These are phyloP conservation scores for Tripterygium wilfordii DNA, from an alignment of 177 flowering plant species.

Conservation along the genomic window DNA sequence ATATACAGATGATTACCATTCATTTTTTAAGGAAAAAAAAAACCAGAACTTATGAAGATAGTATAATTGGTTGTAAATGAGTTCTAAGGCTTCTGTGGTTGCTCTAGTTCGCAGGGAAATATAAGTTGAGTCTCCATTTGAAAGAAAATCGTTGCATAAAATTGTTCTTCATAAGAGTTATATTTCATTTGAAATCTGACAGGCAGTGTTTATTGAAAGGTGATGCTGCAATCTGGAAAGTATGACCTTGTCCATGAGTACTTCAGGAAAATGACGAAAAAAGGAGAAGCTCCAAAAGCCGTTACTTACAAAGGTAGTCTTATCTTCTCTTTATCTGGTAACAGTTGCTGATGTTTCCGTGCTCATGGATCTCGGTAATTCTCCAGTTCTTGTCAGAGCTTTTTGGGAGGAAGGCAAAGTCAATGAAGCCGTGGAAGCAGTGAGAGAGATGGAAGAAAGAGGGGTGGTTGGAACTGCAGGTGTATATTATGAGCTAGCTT, in stretches of 20 bases:
- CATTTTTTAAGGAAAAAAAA: too few species aligned
- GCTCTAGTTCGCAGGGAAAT: background rate
- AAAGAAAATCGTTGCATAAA: background rate
- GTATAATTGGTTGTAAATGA: too few species aligned
- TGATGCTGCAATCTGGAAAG: constrained; percentile 85
- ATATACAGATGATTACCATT: too few species aligned
- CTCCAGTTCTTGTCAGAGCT: constrained; percentile 77
- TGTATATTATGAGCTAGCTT: constrained; percentile 86
- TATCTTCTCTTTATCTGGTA: constrained; percentile 5
- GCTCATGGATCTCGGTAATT: too few species aligned
- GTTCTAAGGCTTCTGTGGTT: background rate
- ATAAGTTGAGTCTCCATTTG: background rate
- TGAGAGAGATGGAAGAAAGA: constrained; percentile 80
- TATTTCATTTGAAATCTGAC: constrained; percentile 44
- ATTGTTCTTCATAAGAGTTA: constrained; percentile 17
- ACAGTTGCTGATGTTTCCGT: constrained; percentile 5
- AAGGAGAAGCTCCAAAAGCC: constrained; percentile 67
- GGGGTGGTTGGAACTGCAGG: constrained; percentile 76
- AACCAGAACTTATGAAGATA: too few species aligned
- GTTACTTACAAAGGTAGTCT: constrained; percentile 70
- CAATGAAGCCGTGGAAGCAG: constrained; percentile 70
- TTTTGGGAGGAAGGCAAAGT: constrained; percentile 87
- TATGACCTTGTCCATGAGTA: constrained; percentile 73
- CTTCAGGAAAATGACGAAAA: constrained; percentile 67
- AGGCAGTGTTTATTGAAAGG: constrained; percentile 65